Evolutionary conservation across 2,329 filamentous ascomycete species (phyloP), one percentile per base, ranked within the genome.

Genomic region (Hymenoscyphus repandus): DNA sequence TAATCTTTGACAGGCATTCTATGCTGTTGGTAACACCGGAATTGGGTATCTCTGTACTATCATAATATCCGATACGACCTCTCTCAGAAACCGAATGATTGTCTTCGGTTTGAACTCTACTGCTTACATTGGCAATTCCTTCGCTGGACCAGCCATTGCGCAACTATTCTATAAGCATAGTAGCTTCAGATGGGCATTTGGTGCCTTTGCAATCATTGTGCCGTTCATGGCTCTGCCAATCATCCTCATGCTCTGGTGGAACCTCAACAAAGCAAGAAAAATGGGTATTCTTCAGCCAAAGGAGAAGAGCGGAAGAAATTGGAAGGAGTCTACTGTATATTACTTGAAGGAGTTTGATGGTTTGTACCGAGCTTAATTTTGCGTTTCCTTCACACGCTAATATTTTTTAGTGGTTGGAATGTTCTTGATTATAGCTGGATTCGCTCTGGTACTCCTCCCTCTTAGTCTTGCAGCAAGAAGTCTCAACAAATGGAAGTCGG

Each of bases 131-230:
- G 85, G 82, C 2, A 77, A 80, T 2, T 88, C 79, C 70, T 72
- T 81, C 39, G 77, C 79, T 4, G 75, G 80, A 1, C 77, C 73
- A 15, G 75, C 83, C 52, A n/a, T n/a, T 76, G 78, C 0, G 69
- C 76, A 15, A 68, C 69, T 0, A 76, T 85, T 50, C 69, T 82
- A 41, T 62, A 70, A 0, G 67, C 74, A 2, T 68, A 74, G n/a
- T 3, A 79, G 75, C 40, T 87, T 79, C 77, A 74, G 82, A 37
- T 88, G 83, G 83, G 82, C 74, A 1, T 87, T 83, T 60, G 83
- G 82, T 30, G 72, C 76, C 56, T 87, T 84, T 66, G 73, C 78
- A 36, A 80, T 88, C 56, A 73, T 87, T 50, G 69, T 80, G 5
- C 82, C 83, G 1, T 66, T 75, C 40, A 72, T 83, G 37, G 78